Evolutionary conservation across 1,284 basidiomycete genomes (phyloP).

Genomic region (Apiotrichum gamsii): DNA sequence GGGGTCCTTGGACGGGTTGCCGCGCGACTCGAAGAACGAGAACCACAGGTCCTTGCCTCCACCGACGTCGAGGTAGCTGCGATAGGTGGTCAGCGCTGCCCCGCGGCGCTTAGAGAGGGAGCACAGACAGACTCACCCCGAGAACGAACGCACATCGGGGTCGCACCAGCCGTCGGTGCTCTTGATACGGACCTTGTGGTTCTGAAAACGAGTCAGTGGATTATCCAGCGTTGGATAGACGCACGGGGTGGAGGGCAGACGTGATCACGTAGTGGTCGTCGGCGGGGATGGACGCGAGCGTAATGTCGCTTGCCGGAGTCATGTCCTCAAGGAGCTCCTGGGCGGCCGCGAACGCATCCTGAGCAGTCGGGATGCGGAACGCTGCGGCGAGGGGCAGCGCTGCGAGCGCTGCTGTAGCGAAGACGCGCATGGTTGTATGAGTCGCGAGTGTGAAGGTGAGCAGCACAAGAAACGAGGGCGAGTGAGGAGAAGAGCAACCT

Average conservation of each 20-base stretch:
- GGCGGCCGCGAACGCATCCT: constrained; percentile 29
- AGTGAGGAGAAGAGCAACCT: background rate
- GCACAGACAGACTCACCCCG: constrained; percentile 22
- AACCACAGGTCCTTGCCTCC: constrained; percentile 69
- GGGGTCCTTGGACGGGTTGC: constrained; percentile 55
- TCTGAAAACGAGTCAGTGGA: too few species aligned
- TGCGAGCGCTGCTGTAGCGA: constrained; percentile 19
- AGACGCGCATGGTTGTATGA: constrained; percentile 7
- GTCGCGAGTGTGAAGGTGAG: background rate
- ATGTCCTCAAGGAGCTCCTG: constrained; percentile 22
- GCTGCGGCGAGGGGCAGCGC: constrained; percentile 18
- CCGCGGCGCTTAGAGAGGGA: too few species aligned
- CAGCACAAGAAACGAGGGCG: background rate
- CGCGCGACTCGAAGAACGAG: constrained; percentile 74
- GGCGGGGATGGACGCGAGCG: constrained; percentile 22
- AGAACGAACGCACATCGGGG: constrained; percentile 39
- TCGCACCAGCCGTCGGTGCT: constrained; percentile 47
- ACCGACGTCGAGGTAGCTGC: constrained; percentile 58
- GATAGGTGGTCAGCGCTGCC: background rate
- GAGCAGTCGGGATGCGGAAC: constrained; percentile 29
- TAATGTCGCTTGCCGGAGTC: constrained; percentile 31
- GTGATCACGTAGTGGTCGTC: constrained; percentile 33
- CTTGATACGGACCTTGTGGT: constrained; percentile 45
- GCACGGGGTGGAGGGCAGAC: constrained; percentile 29
- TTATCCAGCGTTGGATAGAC: too few species aligned